These are phyloP conservation scores for Flaveria brownii DNA, from an alignment of 129 eudicot species.

Conservation along the genomic window DNA sequence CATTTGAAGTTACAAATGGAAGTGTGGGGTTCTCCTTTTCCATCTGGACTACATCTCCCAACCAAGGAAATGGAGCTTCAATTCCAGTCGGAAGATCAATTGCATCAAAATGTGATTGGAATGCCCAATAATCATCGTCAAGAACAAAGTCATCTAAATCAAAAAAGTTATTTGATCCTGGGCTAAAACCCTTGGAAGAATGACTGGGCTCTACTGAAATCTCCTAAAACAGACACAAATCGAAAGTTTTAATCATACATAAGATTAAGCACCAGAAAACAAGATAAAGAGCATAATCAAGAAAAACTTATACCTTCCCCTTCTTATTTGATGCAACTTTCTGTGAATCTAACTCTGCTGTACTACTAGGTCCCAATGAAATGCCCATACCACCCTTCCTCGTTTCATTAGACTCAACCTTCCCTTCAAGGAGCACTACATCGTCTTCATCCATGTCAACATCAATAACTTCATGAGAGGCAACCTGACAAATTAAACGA, in stretches of 20 bases:
- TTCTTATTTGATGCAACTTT: slow-evolving; percentile 19
- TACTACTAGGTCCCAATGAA: slow-evolving; percentile 27
- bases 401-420: slow-evolving; percentile 31
- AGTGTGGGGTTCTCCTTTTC: background rate
- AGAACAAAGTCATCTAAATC: slow-evolving; percentile 41
- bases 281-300: background rate
- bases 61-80: slow-evolving; percentile 73
- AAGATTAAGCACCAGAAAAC: slow-evolving; percentile 10
- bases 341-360: slow-evolving; percentile 28
- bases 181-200: slow-evolving; percentile 20
- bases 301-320: slow-evolving; percentile 23
- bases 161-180: slow-evolving; percentile 34
- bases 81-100: slow-evolving; percentile 75
- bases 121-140: slow-evolving; percentile 48
- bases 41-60: slow-evolving; percentile 25
- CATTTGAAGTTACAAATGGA: background rate
- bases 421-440: slow-evolving; percentile 39
- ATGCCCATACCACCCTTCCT: slow-evolving; percentile 40
- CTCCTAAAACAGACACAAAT: slow-evolving; percentile 20
- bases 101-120: slow-evolving; percentile 79
- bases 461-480: slow-evolving; percentile 59
- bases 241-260: background rate
- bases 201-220: background rate
- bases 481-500: slow-evolving; percentile 35
- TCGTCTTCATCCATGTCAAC: slow-evolving; percentile 80